These are phyloP conservation scores for Quercus suber DNA, from an alignment of 306 rosid species.

Conservation along the genomic window DNA sequence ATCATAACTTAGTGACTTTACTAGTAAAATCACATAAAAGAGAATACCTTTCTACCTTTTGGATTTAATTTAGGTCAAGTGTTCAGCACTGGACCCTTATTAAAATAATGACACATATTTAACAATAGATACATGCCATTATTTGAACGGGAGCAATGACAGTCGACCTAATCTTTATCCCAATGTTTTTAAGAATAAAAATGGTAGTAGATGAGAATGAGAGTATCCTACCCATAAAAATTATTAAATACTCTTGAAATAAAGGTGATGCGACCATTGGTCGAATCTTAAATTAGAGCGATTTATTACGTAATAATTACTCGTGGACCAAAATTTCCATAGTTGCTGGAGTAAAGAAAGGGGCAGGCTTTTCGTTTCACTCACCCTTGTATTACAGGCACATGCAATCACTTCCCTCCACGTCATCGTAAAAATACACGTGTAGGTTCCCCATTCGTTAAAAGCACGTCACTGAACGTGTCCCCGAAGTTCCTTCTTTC, in stretches of 20 bases:
- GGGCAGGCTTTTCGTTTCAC: neutral
- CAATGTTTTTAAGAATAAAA: too few relatives aligned
- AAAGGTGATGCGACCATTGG: fast-evolving
- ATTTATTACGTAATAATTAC: too few relatives aligned
- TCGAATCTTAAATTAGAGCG: fast-evolving
- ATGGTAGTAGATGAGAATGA: too few relatives aligned
- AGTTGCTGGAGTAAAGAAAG: neutral
- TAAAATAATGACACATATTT: too few relatives aligned
- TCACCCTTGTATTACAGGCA: conserved; percentile 24
- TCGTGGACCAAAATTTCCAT: too few relatives aligned
- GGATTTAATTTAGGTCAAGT: too few relatives aligned
- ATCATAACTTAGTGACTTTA: too few relatives aligned
- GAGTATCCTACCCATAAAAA: fast-evolving
- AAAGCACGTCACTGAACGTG: conserved; percentile 38
- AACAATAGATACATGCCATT: fast-evolving
- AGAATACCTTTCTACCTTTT: too few relatives aligned
- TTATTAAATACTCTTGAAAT: fast-evolving
- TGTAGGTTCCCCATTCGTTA: conserved; percentile 17
- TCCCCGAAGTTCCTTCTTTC: neutral
- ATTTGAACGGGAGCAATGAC: fast-evolving
- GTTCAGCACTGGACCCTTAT: fast-evolving
- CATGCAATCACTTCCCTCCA: conserved; percentile 23
- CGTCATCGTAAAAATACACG: neutral
- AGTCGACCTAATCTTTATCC: too few relatives aligned
- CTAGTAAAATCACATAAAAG: too few relatives aligned